Percentiles rank a stretch among this genome's conserved stretches.
phyloP scores from a whole-genome alignment of 2,329 filamentous ascomycete genomes.

The Waltergamsia citrina region DNA sequence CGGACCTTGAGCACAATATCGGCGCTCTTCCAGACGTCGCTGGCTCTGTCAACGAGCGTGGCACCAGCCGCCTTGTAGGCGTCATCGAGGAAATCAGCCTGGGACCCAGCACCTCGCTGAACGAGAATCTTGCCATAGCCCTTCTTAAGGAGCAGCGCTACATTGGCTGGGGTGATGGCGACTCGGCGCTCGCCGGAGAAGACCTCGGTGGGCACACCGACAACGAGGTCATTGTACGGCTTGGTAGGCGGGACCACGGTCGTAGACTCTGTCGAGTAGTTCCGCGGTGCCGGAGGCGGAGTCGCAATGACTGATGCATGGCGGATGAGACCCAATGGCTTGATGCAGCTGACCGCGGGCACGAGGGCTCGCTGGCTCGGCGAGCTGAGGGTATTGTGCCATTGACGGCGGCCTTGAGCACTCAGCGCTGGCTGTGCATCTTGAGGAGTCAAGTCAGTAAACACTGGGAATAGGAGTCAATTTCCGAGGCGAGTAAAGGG shows the following conservation, averaged over 20 bases:
- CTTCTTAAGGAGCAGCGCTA: conserved; percentile 73
- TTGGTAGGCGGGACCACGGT: conserved; percentile 30
- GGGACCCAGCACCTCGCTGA: conserved; percentile 69
- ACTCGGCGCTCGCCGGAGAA: conserved; percentile 73
- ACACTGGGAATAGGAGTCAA: neutral
- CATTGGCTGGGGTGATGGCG: conserved; percentile 77
- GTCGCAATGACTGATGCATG: conserved; percentile 25
- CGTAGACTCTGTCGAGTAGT: conserved; percentile 33
- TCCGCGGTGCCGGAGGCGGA: conserved; percentile 11
- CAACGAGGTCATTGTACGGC: conserved; percentile 63
- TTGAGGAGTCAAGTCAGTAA: neutral
- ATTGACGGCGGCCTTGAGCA: conserved; percentile 17
- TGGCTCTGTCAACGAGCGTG: conserved; percentile 58
- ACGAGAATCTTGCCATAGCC: conserved; percentile 70
- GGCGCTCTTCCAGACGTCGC: conserved; percentile 61
- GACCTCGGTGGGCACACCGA: conserved; percentile 75
- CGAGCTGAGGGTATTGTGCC: conserved; percentile 24
- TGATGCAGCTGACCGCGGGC: conserved; percentile 14
- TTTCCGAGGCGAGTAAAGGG: neutral
- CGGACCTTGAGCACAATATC: conserved; percentile 82
- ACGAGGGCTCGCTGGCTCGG: conserved; percentile 17
- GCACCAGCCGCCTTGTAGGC: conserved; percentile 73
- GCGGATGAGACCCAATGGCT: conserved; percentile 26
- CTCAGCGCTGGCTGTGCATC: neutral
- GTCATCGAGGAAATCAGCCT: conserved; percentile 68